Evolutionary conservation across 2,329 filamentous ascomycete species (phyloP), one percentile per base, ranked within the genome.

Genomic region (Sphaerostilbella broomeana): DNA sequence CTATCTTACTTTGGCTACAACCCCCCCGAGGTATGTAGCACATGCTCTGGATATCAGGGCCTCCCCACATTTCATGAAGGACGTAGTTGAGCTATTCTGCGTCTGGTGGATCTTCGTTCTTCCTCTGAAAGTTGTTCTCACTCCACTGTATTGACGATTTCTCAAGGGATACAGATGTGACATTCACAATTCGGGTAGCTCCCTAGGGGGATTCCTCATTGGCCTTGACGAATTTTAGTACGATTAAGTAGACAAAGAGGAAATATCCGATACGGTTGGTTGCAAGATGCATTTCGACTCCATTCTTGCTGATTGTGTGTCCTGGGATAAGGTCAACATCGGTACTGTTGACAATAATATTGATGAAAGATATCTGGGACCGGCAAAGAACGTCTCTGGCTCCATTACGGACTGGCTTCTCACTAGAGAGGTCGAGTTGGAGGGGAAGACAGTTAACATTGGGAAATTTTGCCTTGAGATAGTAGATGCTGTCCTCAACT

Each of bases 121-220:
- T 35, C 45, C 61, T 64, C 16, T 61, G 54, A 43, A 70, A 70
- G 31, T 67, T 66, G 27, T 54, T 58, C 48, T 72, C 67, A 35
- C 59, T 57, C 48, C 64, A 69, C 5, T 64, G 54, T 16, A 70
- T 51, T 6, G 57, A 57, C 2, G 53, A 50, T 11, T 65, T 29
- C 15, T 57, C 53, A 47, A 70, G 58, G 3, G 65, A 67, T 16
- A 60, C 54, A 39, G 67, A 68, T 17, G 58, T 59, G 13, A 73
- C 52, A 40, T 62, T 68, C 9, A 73, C 59, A 9, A 73, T 47
- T 2, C 64, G 54, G 54, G 54, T 47, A 6, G 57, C 48, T 29
- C 54, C 55, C 28, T 51, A 51, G 3, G 60, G 52, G 44, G 48
- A 43, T 9, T 38, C 45, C 9, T 49, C 15, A 1, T 59, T 44